Evolutionary conservation across 805 yeast species (phyloP), one percentile per base, ranked within the genome.

Genomic region (Candida insectorum): DNA sequence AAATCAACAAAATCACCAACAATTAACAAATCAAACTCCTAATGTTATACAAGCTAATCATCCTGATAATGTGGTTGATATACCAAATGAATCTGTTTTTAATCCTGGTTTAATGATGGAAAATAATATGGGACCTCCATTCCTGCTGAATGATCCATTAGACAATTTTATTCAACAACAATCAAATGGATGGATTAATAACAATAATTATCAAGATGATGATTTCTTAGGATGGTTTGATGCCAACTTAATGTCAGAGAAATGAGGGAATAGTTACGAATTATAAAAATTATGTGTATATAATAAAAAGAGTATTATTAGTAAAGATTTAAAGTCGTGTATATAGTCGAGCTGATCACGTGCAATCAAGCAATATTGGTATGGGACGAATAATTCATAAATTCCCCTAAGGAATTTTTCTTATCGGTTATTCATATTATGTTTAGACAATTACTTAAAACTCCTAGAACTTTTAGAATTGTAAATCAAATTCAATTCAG

Each of bases 201-300:
- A 79, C 35, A 56, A 59, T 23, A 62, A 58, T 32, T 51, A 58
- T 36, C 65, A 62, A 20, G 85, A 79, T 33, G 97, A 89, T 51
- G 97, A 89, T 53, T 83, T 89, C 49, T 63, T 89, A 29, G 97
- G 97, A 9, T 89, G 96, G 96, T 84, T 89, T 65, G 95, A 86
- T 53, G 78, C 79, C 55, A 82, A 82, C 49, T 44, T 52, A 45
- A 39, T 52, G 30, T 51, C 50, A 14, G 52, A 49, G 24, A 36
- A 30, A 14, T 28, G 23, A 33, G 24, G 20, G 14, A 9, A 24
- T 24, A 24, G n/a, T n/a, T 24, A 24, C 9, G 6, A 9, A 24
- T 12, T 24, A 9, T 13, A 7, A 9, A 8, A 24, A 12, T 6
- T 10, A 9, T 24, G 10, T 24, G 26, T 12, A 9, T 22, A 16